Base-by-base conservation (phyloP, 2,329 filamentous ascomycete species). In the Trichoderma sp. region DNA sequence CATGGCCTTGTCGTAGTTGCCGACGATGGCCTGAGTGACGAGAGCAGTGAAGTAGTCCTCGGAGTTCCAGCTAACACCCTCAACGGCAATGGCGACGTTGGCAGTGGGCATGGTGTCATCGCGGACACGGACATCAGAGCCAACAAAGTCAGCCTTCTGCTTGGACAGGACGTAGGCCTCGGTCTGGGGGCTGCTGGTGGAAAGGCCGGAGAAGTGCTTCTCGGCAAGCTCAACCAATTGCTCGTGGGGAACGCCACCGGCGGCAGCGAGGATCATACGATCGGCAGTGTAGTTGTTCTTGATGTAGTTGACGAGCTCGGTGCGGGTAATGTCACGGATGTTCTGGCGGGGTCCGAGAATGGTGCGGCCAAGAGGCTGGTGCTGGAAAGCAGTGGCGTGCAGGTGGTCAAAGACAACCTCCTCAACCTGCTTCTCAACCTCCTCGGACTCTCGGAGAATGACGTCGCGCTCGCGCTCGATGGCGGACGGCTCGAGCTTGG, bases 261-360 rank as follows among this genome's bases (percentile, higher is more conserved):
- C 91, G 80, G 94, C 94, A 75, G 97, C 96, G 59, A 99, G 91
- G 73, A 99, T 95, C 95, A 99, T 99, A 82, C 96, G 94, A 85
- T 99, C 96, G 74, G 96, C 95, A 69, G 94, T 97, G 88, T 99
- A 99, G 89, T 99, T 99, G 85, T 89, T 96, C 88, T 97, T 97
- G 88, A 99, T 98, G 86, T 99, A 99, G 86, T 92, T 92, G 81
- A 87, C 85, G 75, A 99, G 88, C 83, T 99, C 95, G 77, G 93
- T 89, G 77, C 94, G 91, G 82, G 91, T 91, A 84, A 99, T 99
- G 83, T 91, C 94, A 81, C 94, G 89, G 82, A 99, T 99, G 88
- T 99, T 99, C 87, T 99, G 90, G 84, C 94, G 94, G 75, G 96
- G 96, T 75, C 96, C 96, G 73, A 99, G 89, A 81, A 99, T 99